These are phyloP conservation scores for Diaporthe sp. DNA, from an alignment of 2,329 filamentous ascomycete species.

Conservation along the genomic window DNA sequence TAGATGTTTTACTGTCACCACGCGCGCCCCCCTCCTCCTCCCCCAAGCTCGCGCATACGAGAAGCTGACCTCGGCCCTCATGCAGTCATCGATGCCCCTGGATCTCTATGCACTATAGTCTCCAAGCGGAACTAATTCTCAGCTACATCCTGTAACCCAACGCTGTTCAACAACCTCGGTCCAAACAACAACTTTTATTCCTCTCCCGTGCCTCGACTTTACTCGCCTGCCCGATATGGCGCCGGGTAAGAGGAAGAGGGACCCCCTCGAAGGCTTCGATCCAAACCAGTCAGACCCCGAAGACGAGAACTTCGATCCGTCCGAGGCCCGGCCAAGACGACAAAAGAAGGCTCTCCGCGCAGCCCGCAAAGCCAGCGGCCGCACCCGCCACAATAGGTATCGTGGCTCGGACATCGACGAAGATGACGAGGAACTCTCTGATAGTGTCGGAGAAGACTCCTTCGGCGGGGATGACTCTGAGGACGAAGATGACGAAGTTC, in stretches of 20 bases:
- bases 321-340: slow-evolving; percentile 59
- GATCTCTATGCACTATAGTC: slow-evolving; percentile 11
- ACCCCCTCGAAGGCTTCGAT: slow-evolving; percentile 70
- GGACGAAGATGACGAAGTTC: slow-evolving; percentile 56
- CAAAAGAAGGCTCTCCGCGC: slow-evolving; percentile 53
- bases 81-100: background rate
- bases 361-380: slow-evolving; percentile 48
- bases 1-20: slow-evolving; percentile 22
- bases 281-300: slow-evolving; percentile 76
- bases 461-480: slow-evolving; percentile 62
- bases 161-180: background rate
- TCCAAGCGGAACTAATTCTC: slow-evolving; percentile 3
- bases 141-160: slow-evolving; percentile 3
- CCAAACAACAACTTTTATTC: slow-evolving; percentile 6
- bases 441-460: slow-evolving; percentile 66
- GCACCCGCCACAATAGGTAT: slow-evolving; percentile 57
- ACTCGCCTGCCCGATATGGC: slow-evolving; percentile 48
- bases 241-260: slow-evolving; percentile 70
- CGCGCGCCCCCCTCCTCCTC: background rate
- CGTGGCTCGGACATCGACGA: slow-evolving; percentile 74
- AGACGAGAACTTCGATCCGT: slow-evolving; percentile 76
- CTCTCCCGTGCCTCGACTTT: slow-evolving; percentile 10
- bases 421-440: slow-evolving; percentile 69
- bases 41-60: background rate
- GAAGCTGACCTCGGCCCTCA: background rate